A percentile compares a stretch with the other conserved stretches of the same genome.
Evolutionary conservation across 1,284 basidiomycete genomes (phyloP).

Genomic region (Ustilago curta): DNA sequence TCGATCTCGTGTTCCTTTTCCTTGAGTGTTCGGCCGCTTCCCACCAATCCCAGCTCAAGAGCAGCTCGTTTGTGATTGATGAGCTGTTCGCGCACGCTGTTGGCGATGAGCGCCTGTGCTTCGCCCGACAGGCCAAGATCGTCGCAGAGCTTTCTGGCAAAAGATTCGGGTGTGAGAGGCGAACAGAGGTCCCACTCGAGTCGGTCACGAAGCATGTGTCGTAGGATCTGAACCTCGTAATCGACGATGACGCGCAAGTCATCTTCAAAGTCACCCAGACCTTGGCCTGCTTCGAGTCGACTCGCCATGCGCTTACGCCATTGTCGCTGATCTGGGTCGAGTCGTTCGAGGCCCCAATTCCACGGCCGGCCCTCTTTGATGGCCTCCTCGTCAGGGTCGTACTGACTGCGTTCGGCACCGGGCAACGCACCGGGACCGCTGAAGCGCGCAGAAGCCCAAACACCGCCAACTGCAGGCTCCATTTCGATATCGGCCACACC

Average conservation of each 20-base stretch:
- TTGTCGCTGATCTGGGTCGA: constrained; percentile 20
- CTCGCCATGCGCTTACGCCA: constrained; percentile 44
- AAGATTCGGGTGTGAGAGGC: constrained; percentile 86
- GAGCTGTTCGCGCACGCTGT: constrained; percentile 93
- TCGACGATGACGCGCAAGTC: constrained; percentile 66
- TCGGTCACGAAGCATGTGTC: constrained; percentile 88
- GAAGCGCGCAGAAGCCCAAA: constrained; percentile 41
- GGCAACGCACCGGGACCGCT: constrained; percentile 19
- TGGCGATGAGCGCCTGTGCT: constrained; percentile 86
- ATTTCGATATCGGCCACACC: constrained; percentile 69
- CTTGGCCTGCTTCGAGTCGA: constrained; percentile 28
- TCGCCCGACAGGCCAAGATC: constrained; percentile 91
- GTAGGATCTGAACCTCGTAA: constrained; percentile 96
- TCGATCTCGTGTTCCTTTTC: constrained; percentile 57
- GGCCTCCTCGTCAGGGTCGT: constrained; percentile 31
- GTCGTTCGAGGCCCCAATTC: constrained; percentile 40
- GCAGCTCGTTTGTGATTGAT: constrained; percentile 92
- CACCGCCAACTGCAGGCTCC: constrained; percentile 44
- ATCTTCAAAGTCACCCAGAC: constrained; percentile 59
- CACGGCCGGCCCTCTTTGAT: constrained; percentile 42
- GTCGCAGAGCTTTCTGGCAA: constrained; percentile 81
- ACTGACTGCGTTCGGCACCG: constrained; percentile 20
- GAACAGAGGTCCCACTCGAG: constrained; percentile 99
- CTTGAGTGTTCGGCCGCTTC: constrained; percentile 64
- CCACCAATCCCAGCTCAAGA: constrained; percentile 89